Percentiles rank a stretch among this genome's conserved stretches.
These are phyloP conservation scores for Xylariaceae sp. DNA, from an alignment of 2,329 filamentous ascomycete species.

Conservation along the genomic window DNA sequence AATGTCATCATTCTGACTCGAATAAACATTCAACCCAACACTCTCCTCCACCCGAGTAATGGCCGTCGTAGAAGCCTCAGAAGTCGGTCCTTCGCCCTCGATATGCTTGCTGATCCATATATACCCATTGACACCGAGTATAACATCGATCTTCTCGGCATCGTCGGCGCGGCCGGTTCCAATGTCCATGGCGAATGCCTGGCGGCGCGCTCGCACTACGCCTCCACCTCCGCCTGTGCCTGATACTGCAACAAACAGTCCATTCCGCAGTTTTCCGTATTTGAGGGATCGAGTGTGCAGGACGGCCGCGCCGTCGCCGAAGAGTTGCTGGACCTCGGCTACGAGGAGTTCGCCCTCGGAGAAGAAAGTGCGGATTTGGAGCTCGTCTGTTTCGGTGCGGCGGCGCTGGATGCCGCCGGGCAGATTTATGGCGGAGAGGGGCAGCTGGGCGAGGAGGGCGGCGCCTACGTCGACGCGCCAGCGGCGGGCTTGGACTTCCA, in stretches of 20 bases:
- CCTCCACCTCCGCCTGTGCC: conserved; percentile 83
- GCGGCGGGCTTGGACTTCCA: conserved; percentile 87
- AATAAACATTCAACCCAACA: conserved; percentile 83
- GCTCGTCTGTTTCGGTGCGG: conserved; percentile 90
- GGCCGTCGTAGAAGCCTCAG: conserved; percentile 47
- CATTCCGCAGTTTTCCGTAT: conserved; percentile 94
- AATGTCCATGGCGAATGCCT: conserved; percentile 79
- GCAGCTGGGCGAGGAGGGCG: conserved; percentile 78
- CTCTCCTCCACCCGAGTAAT: conserved; percentile 88
- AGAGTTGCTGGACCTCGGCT: conserved; percentile 89
- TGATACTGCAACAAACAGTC: conserved; percentile 78
- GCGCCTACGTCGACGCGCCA: conserved; percentile 96
- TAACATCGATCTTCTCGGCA: conserved; percentile 71
- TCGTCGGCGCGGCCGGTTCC: conserved; percentile 36
- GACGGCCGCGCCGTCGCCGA: conserved; percentile 79
- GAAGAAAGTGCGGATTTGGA: conserved; percentile 97
- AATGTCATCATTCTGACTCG: conserved; percentile 90
- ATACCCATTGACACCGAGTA: conserved; percentile 94
- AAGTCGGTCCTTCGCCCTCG: conserved; percentile 51
- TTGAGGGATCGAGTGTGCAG: conserved; percentile 88
- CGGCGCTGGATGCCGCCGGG: conserved; percentile 90
- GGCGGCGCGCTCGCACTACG: conserved; percentile 78
- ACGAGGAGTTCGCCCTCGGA: conserved; percentile 90
- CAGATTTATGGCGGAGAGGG: conserved; percentile 87
- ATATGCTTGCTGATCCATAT: conserved; percentile 91